Conservation (phyloP, 139 green algal genomes). For the Closterium sp. region DNA sequence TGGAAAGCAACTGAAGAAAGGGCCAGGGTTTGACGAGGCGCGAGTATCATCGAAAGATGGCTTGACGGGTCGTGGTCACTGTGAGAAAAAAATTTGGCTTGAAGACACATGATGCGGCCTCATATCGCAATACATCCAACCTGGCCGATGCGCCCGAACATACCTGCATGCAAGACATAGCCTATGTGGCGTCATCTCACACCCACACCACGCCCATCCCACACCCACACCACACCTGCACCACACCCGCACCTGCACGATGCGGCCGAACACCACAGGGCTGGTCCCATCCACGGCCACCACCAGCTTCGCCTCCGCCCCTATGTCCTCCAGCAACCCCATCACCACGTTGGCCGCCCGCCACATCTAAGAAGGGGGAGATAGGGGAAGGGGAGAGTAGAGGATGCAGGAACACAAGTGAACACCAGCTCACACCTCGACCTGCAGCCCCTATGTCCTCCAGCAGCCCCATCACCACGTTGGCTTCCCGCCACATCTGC, state of each 20-base stretch:
- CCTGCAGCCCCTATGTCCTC: conserved; percentile 78
- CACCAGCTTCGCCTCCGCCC: conserved; percentile 80
- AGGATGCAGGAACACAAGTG: background rate
- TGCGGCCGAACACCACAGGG: conserved; percentile 34
- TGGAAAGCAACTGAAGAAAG: too few relatives aligned
- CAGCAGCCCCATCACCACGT: conserved; percentile 82
- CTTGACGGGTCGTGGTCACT: too few relatives aligned
- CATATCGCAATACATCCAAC: too few relatives aligned
- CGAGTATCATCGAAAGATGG: too few relatives aligned
- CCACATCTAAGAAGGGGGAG: conserved; percentile 54
- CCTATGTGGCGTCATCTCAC: too few relatives aligned
- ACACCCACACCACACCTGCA: background rate
- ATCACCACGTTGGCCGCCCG: conserved; percentile 84
- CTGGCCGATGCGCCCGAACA: too few relatives aligned
- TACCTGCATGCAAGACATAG: too few relatives aligned
- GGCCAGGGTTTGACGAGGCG: too few relatives aligned
- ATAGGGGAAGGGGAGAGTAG: background rate
- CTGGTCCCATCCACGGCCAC: conserved; percentile 56
- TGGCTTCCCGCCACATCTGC: conserved; percentile 72
- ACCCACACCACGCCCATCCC: too few relatives aligned
- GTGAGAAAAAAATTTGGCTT: too few relatives aligned
- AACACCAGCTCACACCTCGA: conserved; percentile 66
- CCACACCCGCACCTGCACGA: conserved; percentile 30
- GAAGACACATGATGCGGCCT: too few relatives aligned
- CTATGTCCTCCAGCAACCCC: conserved; percentile 77